A percentile compares a stretch with the other conserved stretches of the same genome.
phyloP scores from a whole-genome alignment of 495 filamentous ascomycete genomes.

The Hypoxylon lenormandii region DNA sequence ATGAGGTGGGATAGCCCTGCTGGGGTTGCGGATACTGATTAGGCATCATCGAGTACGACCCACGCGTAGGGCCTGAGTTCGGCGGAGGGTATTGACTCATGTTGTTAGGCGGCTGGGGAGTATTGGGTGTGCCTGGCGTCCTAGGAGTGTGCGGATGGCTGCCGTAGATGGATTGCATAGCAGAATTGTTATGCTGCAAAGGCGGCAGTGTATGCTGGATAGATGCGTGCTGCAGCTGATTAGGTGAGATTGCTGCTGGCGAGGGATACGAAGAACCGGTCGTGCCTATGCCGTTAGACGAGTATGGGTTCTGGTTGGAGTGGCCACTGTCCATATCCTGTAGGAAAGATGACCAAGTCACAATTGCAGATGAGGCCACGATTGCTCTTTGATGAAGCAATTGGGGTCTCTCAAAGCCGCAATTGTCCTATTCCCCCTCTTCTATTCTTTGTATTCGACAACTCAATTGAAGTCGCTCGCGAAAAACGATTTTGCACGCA shows the following conservation, averaged over 20 bases:
- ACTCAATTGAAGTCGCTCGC: constrained; percentile 24
- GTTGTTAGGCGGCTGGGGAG: constrained; percentile 70
- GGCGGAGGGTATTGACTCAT: constrained; percentile 72
- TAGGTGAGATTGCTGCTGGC: constrained; percentile 68
- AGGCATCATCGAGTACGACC: constrained; percentile 61
- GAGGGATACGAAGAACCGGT: constrained; percentile 54
- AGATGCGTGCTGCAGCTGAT: constrained; percentile 70
- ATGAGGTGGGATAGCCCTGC: constrained; percentile 71
- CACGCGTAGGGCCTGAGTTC: constrained; percentile 66
- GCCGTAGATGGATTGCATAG: constrained; percentile 69
- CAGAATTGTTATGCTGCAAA: constrained; percentile 72
- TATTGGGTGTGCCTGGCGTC: constrained; percentile 70
- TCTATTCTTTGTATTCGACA: constrained; percentile 18
- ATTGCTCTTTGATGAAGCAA: constrained; percentile 46
- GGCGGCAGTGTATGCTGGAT: constrained; percentile 77
- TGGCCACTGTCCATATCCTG: constrained; percentile 53
- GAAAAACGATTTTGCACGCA: constrained; percentile 15
- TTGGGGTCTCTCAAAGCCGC: constrained; percentile 35
- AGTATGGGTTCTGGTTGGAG: constrained; percentile 49
- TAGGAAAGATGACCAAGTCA: constrained; percentile 26
- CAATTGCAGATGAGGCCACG: constrained; percentile 46
- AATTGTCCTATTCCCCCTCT: constrained; percentile 32
- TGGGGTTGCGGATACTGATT: constrained; percentile 66
- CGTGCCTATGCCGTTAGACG: constrained; percentile 53
- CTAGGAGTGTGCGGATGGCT: constrained; percentile 74